These are phyloP conservation scores for Evernia prunastri DNA, from an alignment of 495 filamentous ascomycete species.

Conservation along the genomic window DNA sequence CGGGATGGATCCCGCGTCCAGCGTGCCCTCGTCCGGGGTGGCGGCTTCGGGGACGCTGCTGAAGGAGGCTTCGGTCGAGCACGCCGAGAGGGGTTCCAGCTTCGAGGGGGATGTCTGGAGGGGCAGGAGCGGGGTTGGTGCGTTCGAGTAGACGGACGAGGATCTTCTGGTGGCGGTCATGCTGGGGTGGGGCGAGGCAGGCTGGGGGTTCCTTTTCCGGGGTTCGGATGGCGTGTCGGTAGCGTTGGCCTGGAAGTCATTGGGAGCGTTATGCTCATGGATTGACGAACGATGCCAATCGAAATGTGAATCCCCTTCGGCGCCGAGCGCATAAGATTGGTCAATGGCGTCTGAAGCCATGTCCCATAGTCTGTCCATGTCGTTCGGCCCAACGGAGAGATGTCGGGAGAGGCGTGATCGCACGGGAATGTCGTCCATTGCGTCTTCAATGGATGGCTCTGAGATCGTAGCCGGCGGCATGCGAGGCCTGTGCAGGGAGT, in stretches of 20 bases:
- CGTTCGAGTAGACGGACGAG: constrained; percentile 27
- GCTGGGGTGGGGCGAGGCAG: neutral
- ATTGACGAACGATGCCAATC: constrained; percentile 63
- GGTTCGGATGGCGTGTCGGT: neutral
- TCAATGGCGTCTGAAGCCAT: constrained; percentile 65
- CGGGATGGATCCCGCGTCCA: constrained; percentile 12
- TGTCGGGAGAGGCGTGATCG: constrained; percentile 9
- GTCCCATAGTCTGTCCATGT: constrained; percentile 57
- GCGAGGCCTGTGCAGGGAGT: constrained; percentile 33
- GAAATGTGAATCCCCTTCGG: constrained; percentile 84
- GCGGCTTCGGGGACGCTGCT: constrained; percentile 32
- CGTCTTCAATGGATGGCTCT: constrained; percentile 32
- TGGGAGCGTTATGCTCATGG: constrained; percentile 16
- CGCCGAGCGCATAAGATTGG: constrained; percentile 86
- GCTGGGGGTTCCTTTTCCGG: neutral
- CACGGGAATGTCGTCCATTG: constrained; percentile 14
- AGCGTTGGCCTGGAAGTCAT: neutral
- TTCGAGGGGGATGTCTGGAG: constrained; percentile 33
- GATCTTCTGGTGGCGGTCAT: neutral
- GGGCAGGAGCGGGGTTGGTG: constrained; percentile 23
- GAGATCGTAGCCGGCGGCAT: constrained; percentile 36
- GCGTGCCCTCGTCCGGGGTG: constrained; percentile 34
- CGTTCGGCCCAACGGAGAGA: constrained; percentile 4
- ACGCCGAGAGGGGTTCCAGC: constrained; percentile 31
- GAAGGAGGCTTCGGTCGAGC: constrained; percentile 35